Evolutionary conservation across 768 basidiomycete genomes (phyloP).

Genomic region (Leucocoprinus sp.): DNA sequence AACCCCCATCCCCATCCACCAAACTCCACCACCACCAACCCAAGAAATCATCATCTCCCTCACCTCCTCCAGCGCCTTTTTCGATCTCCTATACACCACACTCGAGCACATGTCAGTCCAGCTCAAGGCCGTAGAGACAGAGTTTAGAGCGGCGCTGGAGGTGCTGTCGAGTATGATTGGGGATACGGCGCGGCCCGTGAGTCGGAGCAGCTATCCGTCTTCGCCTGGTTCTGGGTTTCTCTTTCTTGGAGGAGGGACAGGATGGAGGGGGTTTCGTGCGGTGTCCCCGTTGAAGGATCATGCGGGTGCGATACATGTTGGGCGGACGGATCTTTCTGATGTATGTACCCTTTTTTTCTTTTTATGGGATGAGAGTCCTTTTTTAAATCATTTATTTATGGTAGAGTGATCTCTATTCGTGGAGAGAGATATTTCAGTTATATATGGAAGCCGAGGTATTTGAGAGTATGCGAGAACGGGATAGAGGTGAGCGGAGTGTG

Average conservation of each 20-base stretch:
- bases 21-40: background rate
- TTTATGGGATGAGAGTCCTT: no score
- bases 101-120: constrained; percentile 45
- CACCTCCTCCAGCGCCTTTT: constrained; percentile 74
- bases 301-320: constrained; percentile 25
- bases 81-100: constrained; percentile 58
- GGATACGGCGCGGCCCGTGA: constrained; percentile 34
- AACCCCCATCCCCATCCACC: constrained; percentile 11
- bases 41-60: constrained; percentile 70
- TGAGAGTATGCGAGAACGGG: constrained; percentile 57
- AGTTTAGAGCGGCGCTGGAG: constrained; percentile 37
- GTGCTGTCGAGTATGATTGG: constrained; percentile 31
- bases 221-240: constrained; percentile 8
- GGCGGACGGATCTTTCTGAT: constrained; percentile 17
- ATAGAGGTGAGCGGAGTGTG: constrained; percentile 57
- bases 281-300: constrained; percentile 37
- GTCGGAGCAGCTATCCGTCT: constrained; percentile 31
- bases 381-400: no score
- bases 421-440: constrained; percentile 85
- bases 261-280: constrained; percentile 28
- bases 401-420: constrained; percentile 70
- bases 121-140: constrained; percentile 39
- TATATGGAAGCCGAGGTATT: constrained; percentile 86
- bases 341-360: constrained; percentile 11
- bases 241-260: no score